Percentiles rank a stretch among this genome's conserved stretches.
These are phyloP conservation scores for Cyberlindnera mycetangii DNA, from an alignment of 805 yeast species.

Conservation along the genomic window DNA sequence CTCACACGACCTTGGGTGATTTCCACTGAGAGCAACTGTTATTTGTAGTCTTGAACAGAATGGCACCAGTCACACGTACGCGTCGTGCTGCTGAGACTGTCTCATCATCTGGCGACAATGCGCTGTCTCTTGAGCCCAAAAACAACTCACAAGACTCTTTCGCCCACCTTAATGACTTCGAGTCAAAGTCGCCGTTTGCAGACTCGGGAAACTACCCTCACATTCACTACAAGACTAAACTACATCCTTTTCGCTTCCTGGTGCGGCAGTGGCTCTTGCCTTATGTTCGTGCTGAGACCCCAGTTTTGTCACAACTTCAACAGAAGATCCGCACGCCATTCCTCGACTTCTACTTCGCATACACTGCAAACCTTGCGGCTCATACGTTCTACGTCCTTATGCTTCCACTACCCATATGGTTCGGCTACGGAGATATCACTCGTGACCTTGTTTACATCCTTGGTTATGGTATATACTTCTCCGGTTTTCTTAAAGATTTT, in stretches of 20 bases:
- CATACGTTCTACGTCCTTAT: conserved; percentile 91
- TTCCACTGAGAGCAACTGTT: not conserved
- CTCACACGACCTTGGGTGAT: not conserved
- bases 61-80: conserved; percentile 2
- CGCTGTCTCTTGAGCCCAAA: conserved; percentile 7
- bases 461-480: conserved; percentile 56
- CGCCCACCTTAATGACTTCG: conserved; percentile 28
- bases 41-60: not conserved
- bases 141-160: conserved; percentile 20
- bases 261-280: conserved; percentile 55
- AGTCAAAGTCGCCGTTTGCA: conserved; percentile 24
- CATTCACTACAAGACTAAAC: conserved; percentile 58
- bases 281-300: conserved; percentile 62
- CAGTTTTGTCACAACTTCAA: conserved; percentile 57
- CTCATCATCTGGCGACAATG: not conserved
- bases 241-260: conserved; percentile 53
- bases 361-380: conserved; percentile 86
- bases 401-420: conserved; percentile 85
- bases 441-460: conserved; percentile 69
- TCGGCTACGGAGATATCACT: conserved; percentile 55
- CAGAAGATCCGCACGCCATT: conserved; percentile 40
- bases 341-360: conserved; percentile 75
- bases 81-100: conserved; percentile 2
- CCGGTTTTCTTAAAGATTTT: conserved; percentile 79
- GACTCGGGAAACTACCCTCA: conserved; percentile 78